These are phyloP conservation scores for Fusarium virguliforme DNA, from an alignment of 2,329 filamentous ascomycete genomes.

Conservation along the genomic window DNA sequence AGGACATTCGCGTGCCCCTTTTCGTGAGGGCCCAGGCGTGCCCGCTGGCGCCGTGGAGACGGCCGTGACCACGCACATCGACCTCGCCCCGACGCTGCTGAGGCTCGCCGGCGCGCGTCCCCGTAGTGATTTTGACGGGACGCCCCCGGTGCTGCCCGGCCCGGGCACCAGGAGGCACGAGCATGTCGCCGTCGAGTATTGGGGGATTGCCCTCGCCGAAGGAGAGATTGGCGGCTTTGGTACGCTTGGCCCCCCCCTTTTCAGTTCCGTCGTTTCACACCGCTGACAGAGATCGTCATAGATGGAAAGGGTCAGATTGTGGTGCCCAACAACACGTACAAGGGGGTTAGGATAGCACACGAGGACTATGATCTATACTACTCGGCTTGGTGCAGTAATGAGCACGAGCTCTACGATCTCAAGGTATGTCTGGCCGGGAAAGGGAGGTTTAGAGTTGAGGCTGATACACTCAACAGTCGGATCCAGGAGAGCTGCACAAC, in stretches of 20 bases:
- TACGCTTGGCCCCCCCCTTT: constrained; percentile 22
- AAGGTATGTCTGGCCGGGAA: constrained; percentile 54
- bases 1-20: constrained; percentile 73
- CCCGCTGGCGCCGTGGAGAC: constrained; percentile 58
- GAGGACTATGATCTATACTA: constrained; percentile 75
- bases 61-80: constrained; percentile 73
- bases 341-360: constrained; percentile 70
- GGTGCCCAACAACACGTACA: constrained; percentile 71
- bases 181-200: constrained; percentile 73
- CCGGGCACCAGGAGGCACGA: constrained; percentile 59
- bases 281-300: constrained; percentile 25
- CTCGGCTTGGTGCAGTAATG: constrained; percentile 78
- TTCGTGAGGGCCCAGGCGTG: constrained; percentile 70
- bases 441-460: background rate
- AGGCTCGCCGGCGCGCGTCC: constrained; percentile 59
- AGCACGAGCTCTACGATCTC: constrained; percentile 77
- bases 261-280: background rate
- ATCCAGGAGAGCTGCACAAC: constrained; percentile 69
- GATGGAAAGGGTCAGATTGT: constrained; percentile 42
- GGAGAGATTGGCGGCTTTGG: constrained; percentile 53
- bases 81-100: constrained; percentile 75
- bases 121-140: constrained; percentile 70
- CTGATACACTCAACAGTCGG: constrained; percentile 58
- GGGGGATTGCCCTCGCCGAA: constrained; percentile 63
- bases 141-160: constrained; percentile 59